Base-by-base conservation (phyloP, 352 stramenopile species). In the Phytopythium montanum region DNA sequence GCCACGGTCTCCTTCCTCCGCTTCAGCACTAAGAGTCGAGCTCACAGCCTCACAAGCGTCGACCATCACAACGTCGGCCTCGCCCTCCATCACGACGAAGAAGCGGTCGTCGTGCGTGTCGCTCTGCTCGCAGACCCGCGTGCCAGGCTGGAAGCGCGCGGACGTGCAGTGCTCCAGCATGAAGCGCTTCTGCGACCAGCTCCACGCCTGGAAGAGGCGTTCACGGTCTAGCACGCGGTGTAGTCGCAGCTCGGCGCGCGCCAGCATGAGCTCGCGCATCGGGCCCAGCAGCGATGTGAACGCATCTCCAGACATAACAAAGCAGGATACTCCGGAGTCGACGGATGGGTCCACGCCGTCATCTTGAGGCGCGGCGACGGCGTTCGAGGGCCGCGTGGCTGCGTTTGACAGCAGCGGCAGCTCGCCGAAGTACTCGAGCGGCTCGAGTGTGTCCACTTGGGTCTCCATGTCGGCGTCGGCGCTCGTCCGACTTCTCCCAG, bases 391-490 rank as follows among this genome's bases (percentile, higher is more conserved):
- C 26, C 52, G 66, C 36, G 56, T 66, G 38, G 53, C 70, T 56
- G 58, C 34, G 38, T 66, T 57, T 62, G 69, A 66, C 7, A 87
- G 54, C 36, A 88, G 54, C 8, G 73, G 62, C 46, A 91, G 65
- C 58, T 91, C 80, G 9, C 81, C 81, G 61, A 92, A 94, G 61
- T 89, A 90, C 49, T 88, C 80, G 50, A 69, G 57, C 31, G 79
- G 70, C 26, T 85, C 66, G 34, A 78, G 67, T 26, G 68, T 72
- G 53, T 81, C 70, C 23, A 88, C 62, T 45, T 88, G 75, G 13
- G 45, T 55, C 50, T 44, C 29, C 25, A 83, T 73, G 60, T 90
- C 75, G 54, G 77, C 65, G 26, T 83, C 75, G 7, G 72, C 73
- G 48, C 83, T 65, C 5, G 50, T 44, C 4, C 29, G 50, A n/a